Evolutionary conservation across 306 rosid genomes (phyloP), one percentile per base, ranked within the genome.

Genomic region (Prunus mongolica): DNA sequence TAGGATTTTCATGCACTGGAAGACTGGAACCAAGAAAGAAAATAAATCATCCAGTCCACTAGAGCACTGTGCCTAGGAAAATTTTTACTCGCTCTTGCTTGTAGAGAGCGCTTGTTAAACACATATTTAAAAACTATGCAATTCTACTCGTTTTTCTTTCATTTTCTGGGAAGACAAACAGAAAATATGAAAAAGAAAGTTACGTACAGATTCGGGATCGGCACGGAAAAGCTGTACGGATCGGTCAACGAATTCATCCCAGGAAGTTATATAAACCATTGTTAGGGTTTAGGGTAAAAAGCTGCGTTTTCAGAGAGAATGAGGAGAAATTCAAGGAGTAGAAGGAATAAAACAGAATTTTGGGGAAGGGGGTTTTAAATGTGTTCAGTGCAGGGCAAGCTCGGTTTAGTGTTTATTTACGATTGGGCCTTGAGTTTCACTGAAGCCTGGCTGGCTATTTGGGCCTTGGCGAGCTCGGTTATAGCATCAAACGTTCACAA

Each of bases 161-260:
- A 62, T 12, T 58, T 88, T 75, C 81, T 76, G 3, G 51, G 72
- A 22, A 78, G 38, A 63, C 71, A 77, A 80, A 55, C 68, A 71
- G 72, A 61, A 65, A 20, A 47, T 11, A 38, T 10, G 1, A 47
- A 68, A 27, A 56, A 19, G 4, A 28, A 14, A 56, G 24, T 12
- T 27, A 71, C 86, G 54, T 78, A 91, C 97, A 63, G 97, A 85
- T 70, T 88, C 80, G 54, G 97, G 98, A 84, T 88, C 90, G 65
- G 92, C 91, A 38, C 97, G 97, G 87, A 90, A 92, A 79, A 92
- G n/a, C 78, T 90, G 89, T 19, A 92, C 87, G 74, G 97, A 90
- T 80, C 93, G 91, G 30, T 92, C 96, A 18, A 88, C 88, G 55
- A 92, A 92, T 79, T 92, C 89, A 51, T 92, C 97, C 96, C 97